Percentiles rank a stretch among this genome's conserved stretches.
phyloP scores from a whole-genome alignment of 2,329 filamentous ascomycete genomes.

The Pseudofabraea citricarpa region DNA sequence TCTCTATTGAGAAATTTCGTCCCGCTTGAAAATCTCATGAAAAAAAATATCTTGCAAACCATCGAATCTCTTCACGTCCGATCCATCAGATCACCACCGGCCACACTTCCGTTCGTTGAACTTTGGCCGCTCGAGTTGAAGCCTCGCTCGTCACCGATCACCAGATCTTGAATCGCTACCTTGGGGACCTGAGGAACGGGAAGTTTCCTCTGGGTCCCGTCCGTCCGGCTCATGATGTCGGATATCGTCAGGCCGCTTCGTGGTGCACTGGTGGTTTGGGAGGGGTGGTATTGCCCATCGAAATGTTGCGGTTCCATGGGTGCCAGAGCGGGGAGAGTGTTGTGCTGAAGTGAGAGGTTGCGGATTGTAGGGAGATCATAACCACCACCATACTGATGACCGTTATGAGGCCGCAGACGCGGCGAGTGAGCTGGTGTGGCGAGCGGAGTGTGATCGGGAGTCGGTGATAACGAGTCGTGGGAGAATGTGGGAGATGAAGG shows the following conservation, averaged over 20 bases:
- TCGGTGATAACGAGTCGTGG: constrained; percentile 91
- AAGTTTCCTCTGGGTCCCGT: constrained; percentile 84
- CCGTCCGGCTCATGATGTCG: constrained; percentile 87
- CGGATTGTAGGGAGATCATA: constrained; percentile 86
- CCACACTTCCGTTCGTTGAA: constrained; percentile 72
- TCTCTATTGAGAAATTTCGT: neutral
- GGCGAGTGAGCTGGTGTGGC: constrained; percentile 94
- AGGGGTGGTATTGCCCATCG: constrained; percentile 38
- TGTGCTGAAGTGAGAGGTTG: constrained; percentile 60
- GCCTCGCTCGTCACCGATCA: constrained; percentile 54
- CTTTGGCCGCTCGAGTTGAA: constrained; percentile 70
- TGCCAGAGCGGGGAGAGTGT: constrained; percentile 55
- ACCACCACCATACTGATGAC: constrained; percentile 56
- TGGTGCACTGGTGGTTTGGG: constrained; percentile 37
- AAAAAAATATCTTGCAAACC: neutral
- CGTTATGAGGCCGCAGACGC: constrained; percentile 66
- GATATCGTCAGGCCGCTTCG: constrained; percentile 73
- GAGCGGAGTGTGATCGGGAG: constrained; percentile 96
- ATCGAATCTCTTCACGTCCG: constrained; percentile 31
- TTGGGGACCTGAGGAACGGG: constrained; percentile 89
- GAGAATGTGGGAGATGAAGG: constrained; percentile 96
- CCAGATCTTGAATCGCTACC: constrained; percentile 79
- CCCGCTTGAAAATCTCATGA: neutral
- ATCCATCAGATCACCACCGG: constrained; percentile 65
- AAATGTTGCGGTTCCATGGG: constrained; percentile 54